phyloP scores from a whole-genome alignment of 345 rosid genomes.

The Populus pruinosa region DNA sequence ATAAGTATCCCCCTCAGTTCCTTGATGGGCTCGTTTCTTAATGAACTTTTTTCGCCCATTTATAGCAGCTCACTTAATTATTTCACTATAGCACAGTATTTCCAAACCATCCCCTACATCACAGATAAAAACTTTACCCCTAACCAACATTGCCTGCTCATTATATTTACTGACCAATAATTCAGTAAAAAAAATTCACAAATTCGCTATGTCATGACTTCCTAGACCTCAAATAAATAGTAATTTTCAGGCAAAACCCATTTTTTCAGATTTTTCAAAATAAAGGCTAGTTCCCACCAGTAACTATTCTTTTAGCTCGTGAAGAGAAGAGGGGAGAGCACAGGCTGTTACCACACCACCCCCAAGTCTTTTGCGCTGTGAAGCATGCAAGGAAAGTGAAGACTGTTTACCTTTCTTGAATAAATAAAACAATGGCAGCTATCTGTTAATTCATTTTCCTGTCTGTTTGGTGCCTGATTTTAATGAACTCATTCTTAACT shows the following conservation, averaged over 20 bases:
- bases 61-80: background rate
- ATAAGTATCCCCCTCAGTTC: background rate
- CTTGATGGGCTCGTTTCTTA: background rate
- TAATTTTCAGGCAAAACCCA: too few species aligned
- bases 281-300: too few species aligned
- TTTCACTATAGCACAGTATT: background rate
- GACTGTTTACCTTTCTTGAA: background rate
- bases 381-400: background rate
- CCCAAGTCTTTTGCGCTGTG: background rate
- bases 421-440: too few species aligned
- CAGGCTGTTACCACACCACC: background rate
- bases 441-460: background rate
- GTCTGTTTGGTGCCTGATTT: background rate
- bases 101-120: background rate
- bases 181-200: too few species aligned
- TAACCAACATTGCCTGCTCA: background rate
- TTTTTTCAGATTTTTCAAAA: too few species aligned
- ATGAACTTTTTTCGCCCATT: background rate
- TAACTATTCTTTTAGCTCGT: background rate
- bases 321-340: background rate
- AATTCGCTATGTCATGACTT: too few species aligned
- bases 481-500: background rate
- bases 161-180: too few species aligned
- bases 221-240: too few species aligned
- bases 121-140: background rate